Evolutionary conservation across 495 filamentous ascomycete species (phyloP), one percentile per base, ranked within the genome.

Genomic region (Aspergillus olivimuriae): DNA sequence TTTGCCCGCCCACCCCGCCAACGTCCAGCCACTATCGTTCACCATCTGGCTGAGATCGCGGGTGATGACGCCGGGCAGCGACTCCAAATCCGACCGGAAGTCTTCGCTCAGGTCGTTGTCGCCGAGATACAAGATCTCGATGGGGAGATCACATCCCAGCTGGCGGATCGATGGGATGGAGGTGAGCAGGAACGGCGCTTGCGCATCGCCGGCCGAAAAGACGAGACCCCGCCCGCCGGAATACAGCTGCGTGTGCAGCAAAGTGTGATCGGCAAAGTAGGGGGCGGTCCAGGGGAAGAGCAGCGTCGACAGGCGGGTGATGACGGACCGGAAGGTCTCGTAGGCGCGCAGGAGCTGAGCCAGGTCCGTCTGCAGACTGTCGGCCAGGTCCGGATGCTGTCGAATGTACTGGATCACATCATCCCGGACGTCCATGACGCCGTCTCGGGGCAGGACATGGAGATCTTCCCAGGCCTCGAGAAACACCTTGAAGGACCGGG

Each of bases 51-150:
- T 31, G 4, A 57, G 34, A 19, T 60, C 51, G 20, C 57, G 50
- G 0, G 53, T 57, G 1, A 53, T 38, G 5, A 60, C 53, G 3
- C 48, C 51, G 0, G 53, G 46, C 1, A 52, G 30, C 1, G 43
- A 44, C 17, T 56, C 50, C 2, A 56, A 33, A 6, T 35, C 18
- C 14, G 21, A 47, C 1, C 55, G 56, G 17, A 49, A 32, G 3
- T 57, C 39, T 20, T 51, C 49, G 20, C 41, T 46, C 6, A 68
- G 57, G 34, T 68, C 65, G 0, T 20, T 34, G 23, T 65, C 60
- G 9, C 65, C 65, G 10, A 62, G 54, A 43, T 68, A 68, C 49
- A 66, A 56, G 19, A 68, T 45, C 45, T 68, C 61, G 31, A 68
- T 63, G 8, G 65, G 65, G 0, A 68, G 52, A 15, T 38, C 26